Evolutionary conservation across 768 basidiomycete species (phyloP).

Genomic region (Filobasidium wieringae): DNA sequence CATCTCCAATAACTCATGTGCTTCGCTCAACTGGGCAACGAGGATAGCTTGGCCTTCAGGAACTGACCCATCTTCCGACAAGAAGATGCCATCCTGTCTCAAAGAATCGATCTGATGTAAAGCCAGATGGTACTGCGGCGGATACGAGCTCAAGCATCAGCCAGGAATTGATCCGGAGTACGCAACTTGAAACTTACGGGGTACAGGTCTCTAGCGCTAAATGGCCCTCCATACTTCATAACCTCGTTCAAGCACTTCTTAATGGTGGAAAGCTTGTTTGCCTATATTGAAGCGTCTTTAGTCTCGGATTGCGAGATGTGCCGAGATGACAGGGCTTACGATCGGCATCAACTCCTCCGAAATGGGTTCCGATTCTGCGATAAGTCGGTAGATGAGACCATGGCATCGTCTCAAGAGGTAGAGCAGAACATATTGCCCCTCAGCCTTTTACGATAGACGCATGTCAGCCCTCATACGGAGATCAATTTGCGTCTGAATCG

Average conservation of each 20-base stretch:
- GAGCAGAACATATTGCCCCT: constrained; percentile 89
- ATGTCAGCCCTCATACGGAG: background rate
- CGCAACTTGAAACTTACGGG: constrained; percentile 50
- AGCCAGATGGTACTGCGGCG: constrained; percentile 77
- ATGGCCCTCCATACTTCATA: constrained; percentile 85
- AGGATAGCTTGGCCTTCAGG: constrained; percentile 95
- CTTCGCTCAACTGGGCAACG: constrained; percentile 90
- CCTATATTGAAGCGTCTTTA: constrained; percentile 47
- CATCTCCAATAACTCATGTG: constrained; percentile 92
- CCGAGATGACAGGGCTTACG: constrained; percentile 48
- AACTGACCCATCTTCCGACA: constrained; percentile 72
- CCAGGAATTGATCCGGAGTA: background rate
- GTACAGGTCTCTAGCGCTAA: constrained; percentile 81
- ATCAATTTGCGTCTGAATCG: background rate
- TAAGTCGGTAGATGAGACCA: constrained; percentile 81
- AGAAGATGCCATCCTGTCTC: constrained; percentile 85
- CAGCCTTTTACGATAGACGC: constrained; percentile 42
- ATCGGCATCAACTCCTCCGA: constrained; percentile 97
- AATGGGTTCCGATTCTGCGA: constrained; percentile 92
- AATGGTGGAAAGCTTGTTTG: constrained; percentile 90
- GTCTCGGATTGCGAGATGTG: background rate
- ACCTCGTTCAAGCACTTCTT: constrained; percentile 97
- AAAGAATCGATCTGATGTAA: constrained; percentile 89
- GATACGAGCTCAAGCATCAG: background rate
- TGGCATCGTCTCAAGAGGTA: constrained; percentile 91